phyloP scores from a whole-genome alignment of 345 rosid genomes.

The Dipteronia sinensis region DNA sequence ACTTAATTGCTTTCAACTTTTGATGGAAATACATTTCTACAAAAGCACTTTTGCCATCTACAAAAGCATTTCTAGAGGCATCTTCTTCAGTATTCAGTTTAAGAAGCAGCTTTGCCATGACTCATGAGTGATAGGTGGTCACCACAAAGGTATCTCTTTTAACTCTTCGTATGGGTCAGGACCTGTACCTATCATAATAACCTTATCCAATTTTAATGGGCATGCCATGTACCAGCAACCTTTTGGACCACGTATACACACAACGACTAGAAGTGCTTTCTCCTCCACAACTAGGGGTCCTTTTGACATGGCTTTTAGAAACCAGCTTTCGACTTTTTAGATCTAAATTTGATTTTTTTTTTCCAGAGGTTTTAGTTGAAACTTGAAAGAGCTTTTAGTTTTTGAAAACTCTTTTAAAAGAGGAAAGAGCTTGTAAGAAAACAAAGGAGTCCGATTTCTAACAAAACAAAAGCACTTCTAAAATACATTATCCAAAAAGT shows the following conservation, averaged over 20 bases:
- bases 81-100: not conserved
- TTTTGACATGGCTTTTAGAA: no score
- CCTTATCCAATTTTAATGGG: slow-evolving; percentile 14
- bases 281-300: not conserved
- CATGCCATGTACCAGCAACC: not conserved
- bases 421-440: no score
- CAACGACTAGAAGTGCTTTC: not conserved
- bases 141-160: no score
- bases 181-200: not conserved
- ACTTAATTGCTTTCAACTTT: not conserved
- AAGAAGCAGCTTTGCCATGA: not conserved
- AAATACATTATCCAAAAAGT: no score
- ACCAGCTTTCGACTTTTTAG: no score
- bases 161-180: not conserved
- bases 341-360: no score
- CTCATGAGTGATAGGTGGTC: not conserved
- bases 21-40: not conserved
- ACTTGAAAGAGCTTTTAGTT: no score
- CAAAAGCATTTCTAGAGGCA: not conserved
- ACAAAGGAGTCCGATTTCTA: no score
- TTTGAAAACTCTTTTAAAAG: no score
- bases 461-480: no score
- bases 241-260: slow-evolving; percentile 1
- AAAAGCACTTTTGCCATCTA: not conserved
- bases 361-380: no score